Base-by-base conservation (phyloP, 768 basidiomycete species). In the Suillus spraguei region DNA sequence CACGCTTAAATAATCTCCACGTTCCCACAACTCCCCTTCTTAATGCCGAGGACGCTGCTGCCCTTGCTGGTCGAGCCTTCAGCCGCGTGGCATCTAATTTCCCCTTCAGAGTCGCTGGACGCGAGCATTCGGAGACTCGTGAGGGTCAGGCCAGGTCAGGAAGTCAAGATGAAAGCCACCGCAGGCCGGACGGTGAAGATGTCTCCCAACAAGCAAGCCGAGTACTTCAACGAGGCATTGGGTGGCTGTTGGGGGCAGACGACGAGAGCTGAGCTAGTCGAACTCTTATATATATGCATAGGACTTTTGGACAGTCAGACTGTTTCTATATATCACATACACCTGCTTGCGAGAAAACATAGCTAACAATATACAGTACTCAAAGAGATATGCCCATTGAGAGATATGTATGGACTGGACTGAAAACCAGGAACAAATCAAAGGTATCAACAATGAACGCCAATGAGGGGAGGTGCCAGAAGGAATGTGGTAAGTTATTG, bases 221-320 rank as follows among this genome's bases (percentile, higher is more conserved):
- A 38, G 93, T 87, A 4, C 75, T 99, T 47, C 91, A 93, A 42
- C 90, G 90, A 70, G 97, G 97, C 9, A 93, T 99, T 60, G 96
- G 96, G 35, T 99, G 97, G 97, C 81, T 99, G 35, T 88, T 99
- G 63, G 97, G 97, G 47, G 91, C 88, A 14, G 95, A 95, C 64
- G 89, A 87, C 24, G 72, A 72, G 60, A 41, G 61, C 28, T 35
- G 66, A 66, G 47, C 8, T 9, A 5, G 59, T 42, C 46, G 67
- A 38, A 64, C 35, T 32, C 17, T 35, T 24, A 52, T 20, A 53
- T 53, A n/a, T 11, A 32, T 5, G 9, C 49, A 49, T 52, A 32
- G 28, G 52, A 33, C 52, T 35, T 53, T 53, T n/a, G 33, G 32
- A n/a, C n/a, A 38, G 32, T 38, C n/a, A 46, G 60, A 58, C 32